These are phyloP conservation scores for thale cress (Arabidopsis thaliana) DNA, from an alignment of 345 rosid genomes.

Conservation along the genomic window DNA sequence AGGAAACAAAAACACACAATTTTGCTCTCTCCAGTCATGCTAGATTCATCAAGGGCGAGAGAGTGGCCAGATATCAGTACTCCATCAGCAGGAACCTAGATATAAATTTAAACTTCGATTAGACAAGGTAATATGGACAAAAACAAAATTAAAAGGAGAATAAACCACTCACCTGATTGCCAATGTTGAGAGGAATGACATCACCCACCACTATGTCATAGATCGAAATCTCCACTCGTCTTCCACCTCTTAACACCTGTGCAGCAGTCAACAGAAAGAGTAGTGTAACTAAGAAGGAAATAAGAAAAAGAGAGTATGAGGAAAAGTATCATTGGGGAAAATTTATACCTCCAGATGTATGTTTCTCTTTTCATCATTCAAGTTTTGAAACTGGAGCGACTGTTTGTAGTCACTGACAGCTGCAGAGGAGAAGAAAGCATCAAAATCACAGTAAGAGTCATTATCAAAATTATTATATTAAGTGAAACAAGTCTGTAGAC, in stretches of 20 bases:
- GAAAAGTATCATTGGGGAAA: background rate
- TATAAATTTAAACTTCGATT: conserved; percentile 3
- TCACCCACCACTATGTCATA: conserved; percentile 97
- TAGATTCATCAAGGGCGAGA: conserved; percentile 91
- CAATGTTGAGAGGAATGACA: conserved; percentile 91
- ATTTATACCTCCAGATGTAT: conserved; percentile 85
- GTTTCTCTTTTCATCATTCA: conserved; percentile 94
- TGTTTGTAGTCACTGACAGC: conserved; percentile 98
- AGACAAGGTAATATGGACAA: background rate
- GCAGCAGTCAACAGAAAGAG: conserved; percentile 20
- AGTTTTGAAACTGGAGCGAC: conserved; percentile 95
- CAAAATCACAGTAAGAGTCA: conserved; percentile 2
- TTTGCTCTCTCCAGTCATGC: conserved; percentile 99
- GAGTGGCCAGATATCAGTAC: conserved; percentile 80
- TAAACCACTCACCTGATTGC: conserved; percentile 72
- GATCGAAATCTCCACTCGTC: conserved; percentile 79
- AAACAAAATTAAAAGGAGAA: conserved; percentile 16
- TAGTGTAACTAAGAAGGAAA: conserved; percentile 17
- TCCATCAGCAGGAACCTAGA: conserved; percentile 98
- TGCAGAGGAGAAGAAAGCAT: conserved; percentile 42
- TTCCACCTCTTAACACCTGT: conserved; percentile 91
- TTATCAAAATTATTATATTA: background rate
- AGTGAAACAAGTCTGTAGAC: background rate
- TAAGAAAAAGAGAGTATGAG: conserved; percentile 8
- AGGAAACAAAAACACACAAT: conserved; percentile 54